Percentiles rank a stretch among this genome's conserved stretches.
These are phyloP conservation scores for Wallacemonas sp. DNA, from an alignment of 208 protist genomes.

Conservation along the genomic window DNA sequence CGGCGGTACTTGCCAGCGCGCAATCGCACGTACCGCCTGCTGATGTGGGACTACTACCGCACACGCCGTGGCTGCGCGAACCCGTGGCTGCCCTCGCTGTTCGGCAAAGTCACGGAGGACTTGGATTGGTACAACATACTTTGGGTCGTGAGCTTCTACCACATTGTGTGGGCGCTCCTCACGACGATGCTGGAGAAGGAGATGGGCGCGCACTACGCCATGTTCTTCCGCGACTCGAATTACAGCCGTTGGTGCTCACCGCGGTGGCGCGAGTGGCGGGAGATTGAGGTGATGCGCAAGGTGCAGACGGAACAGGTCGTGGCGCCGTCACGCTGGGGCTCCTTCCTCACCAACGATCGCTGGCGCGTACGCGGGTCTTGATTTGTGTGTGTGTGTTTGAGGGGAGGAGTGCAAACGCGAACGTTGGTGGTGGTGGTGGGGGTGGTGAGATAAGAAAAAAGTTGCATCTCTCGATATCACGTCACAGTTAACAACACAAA, in stretches of 20 bases:
- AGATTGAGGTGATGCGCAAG: slow-evolving; percentile 62
- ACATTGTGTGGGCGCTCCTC: slow-evolving; percentile 77
- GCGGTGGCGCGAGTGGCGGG: slow-evolving; percentile 85
- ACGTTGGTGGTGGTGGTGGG: too few species aligned
- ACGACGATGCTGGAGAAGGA: slow-evolving; percentile 68
- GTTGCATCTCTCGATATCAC: neutral
- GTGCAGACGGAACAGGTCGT: slow-evolving; percentile 67
- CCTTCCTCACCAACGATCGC: slow-evolving; percentile 62
- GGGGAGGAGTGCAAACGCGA: too few species aligned
- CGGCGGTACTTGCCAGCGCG: slow-evolving; percentile 36
- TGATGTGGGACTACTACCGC: slow-evolving; percentile 79
- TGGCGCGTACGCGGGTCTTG: slow-evolving; percentile 67
- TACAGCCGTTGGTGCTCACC: slow-evolving; percentile 86
- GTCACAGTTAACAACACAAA: slow-evolving; percentile 10
- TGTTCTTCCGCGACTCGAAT: slow-evolving; percentile 60
- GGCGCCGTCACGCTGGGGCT: slow-evolving; percentile 58
- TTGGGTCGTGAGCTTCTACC: slow-evolving; percentile 66
- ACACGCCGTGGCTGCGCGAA: slow-evolving; percentile 63
- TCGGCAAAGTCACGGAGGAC: slow-evolving; percentile 72
- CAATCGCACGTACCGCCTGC: slow-evolving; percentile 70
- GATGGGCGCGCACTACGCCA: slow-evolving; percentile 77
- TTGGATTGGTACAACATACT: slow-evolving; percentile 83
- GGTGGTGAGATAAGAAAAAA: too few species aligned
- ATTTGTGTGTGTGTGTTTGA: slow-evolving; percentile 6
- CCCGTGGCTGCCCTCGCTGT: slow-evolving; percentile 53